Evolutionary conservation across 2,329 filamentous ascomycete species (phyloP), one percentile per base, ranked within the genome.

Genomic region (Westerdykella sp.): DNA sequence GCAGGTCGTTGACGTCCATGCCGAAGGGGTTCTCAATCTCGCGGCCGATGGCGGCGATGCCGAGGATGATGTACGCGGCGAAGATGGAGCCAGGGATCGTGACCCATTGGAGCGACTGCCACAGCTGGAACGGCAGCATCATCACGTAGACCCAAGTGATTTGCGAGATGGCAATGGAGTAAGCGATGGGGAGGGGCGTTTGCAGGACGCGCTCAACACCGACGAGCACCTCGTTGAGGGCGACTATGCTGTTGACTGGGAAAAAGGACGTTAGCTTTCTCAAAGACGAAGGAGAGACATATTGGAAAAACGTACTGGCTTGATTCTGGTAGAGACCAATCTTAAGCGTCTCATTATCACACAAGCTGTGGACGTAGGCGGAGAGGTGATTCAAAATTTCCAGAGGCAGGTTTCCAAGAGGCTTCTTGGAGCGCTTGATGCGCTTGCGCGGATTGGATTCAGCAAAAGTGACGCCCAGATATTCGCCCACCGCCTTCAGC

Each of bases 11-110:
- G 54, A 90, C 86, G 50, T 93, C 87, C 50, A 81, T 75, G 44
- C 87, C 87, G 63, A 93, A 93, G 5, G 87, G 87, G 58, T 93
- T 88, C 66, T 93, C 87, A 50, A 93, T 85, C 67, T 93, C 86
- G 49, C 80, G 80, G 32, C 87, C 87, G 56, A 91, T 91, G 49
- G 78, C 74, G 4, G 80, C 76, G 37, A 93, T 79, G 18, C 85
- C 85, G 46, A 93, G 78, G 62, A 93, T 91, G 53, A 93, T 91
- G 66, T 91, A 91, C 3, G 84, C 81, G 2, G 83, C 83, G 31
- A 66, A 60, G 13, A 90, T 71, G 36, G 82, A 84, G 28, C 81
- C 87, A 0, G 87, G 87, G 50, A 93, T 90, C 11, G 87, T 83
- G 48, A 88, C 75, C 81, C 83, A 93, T 1, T 67, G 54, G 0